Evolutionary conservation across 768 basidiomycete genomes (phyloP).

Genomic region (Suillus spraguei): DNA sequence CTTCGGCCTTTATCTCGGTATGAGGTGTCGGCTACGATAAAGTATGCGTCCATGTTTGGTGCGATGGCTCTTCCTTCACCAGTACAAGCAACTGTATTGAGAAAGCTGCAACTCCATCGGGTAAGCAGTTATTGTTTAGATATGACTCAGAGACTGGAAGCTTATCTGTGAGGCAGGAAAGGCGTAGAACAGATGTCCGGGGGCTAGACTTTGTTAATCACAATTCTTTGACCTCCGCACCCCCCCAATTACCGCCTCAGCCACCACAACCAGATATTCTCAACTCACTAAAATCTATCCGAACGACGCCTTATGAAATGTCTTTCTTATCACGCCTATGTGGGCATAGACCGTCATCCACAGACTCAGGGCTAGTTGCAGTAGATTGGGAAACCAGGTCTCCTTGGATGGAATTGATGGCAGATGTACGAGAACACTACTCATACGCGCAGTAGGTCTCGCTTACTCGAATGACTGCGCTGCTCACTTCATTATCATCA

Average conservation of each 20-base stretch:
- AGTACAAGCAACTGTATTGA: conserved; percentile 37
- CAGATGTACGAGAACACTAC: conserved; percentile 69
- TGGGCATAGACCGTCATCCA: conserved; percentile 36
- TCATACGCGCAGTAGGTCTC: conserved; percentile 56
- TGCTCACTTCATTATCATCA: conserved; percentile 28
- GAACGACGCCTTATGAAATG: conserved; percentile 62
- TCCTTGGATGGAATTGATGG: conserved; percentile 78
- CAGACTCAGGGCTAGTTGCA: conserved; percentile 44
- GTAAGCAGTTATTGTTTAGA: conserved; percentile 15
- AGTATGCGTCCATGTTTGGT: conserved; percentile 25
- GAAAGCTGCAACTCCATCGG: conserved; percentile 50
- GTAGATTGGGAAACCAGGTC: conserved; percentile 73
- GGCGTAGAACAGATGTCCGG: conserved; percentile 18
- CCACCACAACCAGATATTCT: conserved; percentile 39
- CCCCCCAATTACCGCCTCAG: conserved; percentile 28
- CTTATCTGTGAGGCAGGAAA: conserved; percentile 22
- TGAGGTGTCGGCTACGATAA: conserved; percentile 38
- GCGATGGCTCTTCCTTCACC: conserved; percentile 22
- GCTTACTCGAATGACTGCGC: neutral
- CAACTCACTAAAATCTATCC: conserved; percentile 55
- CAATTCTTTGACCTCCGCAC: conserved; percentile 29
- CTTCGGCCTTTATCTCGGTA: conserved; percentile 45
- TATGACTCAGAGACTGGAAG: neutral
- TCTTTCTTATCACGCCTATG: conserved; percentile 71
- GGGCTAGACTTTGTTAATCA: conserved; percentile 5